phyloP scores from a whole-genome alignment of 306 rosid species.

The Echinosophora koreensis region DNA sequence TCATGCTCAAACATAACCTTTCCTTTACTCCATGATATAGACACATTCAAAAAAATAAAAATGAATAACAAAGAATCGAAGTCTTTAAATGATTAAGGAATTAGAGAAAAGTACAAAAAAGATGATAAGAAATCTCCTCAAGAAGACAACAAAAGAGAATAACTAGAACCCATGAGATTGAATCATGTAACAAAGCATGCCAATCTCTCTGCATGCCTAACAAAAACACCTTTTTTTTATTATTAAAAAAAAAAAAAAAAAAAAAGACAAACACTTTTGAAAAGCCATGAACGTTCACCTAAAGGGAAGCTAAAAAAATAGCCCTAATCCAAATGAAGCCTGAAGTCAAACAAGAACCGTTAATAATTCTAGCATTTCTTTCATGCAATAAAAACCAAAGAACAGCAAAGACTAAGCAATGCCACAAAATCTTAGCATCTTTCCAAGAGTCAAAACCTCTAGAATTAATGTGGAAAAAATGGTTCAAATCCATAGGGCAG shows the following conservation, averaged over 20 bases:
- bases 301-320: not conserved
- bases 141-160: not conserved
- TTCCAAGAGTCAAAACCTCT: not conserved
- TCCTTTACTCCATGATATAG: constrained; percentile 6
- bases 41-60: not conserved
- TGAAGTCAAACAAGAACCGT: not conserved
- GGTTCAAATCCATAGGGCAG: not conserved
- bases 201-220: not conserved
- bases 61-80: constrained; percentile 8
- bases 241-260: no score
- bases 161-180: not conserved
- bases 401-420: not conserved
- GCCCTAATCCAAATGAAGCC: not conserved
- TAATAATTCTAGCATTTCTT: not conserved
- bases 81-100: constrained; percentile 28
- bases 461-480: not conserved
- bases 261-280: not conserved
- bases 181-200: not conserved
- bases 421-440: not conserved
- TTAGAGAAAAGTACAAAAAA: not conserved
- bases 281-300: not conserved
- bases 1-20: constrained; percentile 9
- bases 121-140: not conserved
- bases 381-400: not conserved
- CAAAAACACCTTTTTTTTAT: not conserved